Evolutionary conservation across 345 rosid species (phyloP), one percentile per base, ranked within the genome.

Genomic region (Isatis tinctoria): DNA sequence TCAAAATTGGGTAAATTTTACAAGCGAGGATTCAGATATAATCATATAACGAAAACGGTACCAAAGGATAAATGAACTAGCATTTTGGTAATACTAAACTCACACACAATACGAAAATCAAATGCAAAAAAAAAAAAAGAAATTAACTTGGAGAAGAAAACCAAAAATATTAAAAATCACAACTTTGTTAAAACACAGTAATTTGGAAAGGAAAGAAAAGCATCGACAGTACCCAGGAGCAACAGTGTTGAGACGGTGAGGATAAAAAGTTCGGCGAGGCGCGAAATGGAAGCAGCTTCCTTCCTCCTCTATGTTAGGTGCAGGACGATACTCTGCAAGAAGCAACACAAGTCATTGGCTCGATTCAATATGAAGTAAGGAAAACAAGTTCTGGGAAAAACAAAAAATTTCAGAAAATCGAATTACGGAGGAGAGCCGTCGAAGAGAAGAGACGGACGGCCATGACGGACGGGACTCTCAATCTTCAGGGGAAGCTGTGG

Each of bases 401-500:
- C 30, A 0, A 1, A 3, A 39, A 39, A 12, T 12, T 12, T 3
- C n/a, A 4, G 44, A 56, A 4, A 40, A 12, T 24, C 5, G 10
- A 28, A 73, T 77, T 85, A 88, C 96, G 71, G 24, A 79, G 75
- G 49, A 85, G 59, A 75, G 85, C 60, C 44, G 85, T 33, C 60
- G 89, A 81, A 72, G 85, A 83, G 80, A 81, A 77, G 91, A 86
- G 45, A 47, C 52, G 67, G 49, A 79, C 85, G 76, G 90, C 91
- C 82, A 87, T 73, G 80, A 86, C 78, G 35, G 90, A 79, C 32
- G 77, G 35, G 90, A 79, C 32, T 85, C 85, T 82, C 83, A 67
- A 73, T 85, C 85, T 76, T 83, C 87, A 52, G 57, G 61, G 60
- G 33, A 74, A 65, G 62, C 64, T 63, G 72, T 45, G 53, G 70